Evolutionary conservation across 2,329 filamentous ascomycete species (phyloP).

Genomic region (Nannizziopsis arthrosporioides): DNA sequence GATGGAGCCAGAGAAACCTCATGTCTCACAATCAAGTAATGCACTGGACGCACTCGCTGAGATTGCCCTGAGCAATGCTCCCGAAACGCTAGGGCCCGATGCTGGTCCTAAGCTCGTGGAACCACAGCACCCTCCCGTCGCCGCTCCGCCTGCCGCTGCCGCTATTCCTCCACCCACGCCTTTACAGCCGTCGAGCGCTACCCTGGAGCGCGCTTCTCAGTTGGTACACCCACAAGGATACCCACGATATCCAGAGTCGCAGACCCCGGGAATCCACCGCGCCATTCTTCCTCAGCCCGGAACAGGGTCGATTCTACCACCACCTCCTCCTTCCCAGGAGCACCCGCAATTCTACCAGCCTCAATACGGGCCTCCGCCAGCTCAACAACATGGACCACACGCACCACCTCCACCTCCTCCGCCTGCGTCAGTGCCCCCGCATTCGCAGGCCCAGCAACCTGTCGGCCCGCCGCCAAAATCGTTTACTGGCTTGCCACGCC

Average conservation of each 20-base stretch:
- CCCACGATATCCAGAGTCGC: conserved; percentile 32
- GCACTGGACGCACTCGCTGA: conserved; percentile 30
- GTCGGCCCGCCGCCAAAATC: background rate
- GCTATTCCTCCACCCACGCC: conserved; percentile 4
- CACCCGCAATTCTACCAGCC: conserved; percentile 12
- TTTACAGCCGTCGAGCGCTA: conserved; percentile 1
- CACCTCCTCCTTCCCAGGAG: conserved; percentile 17
- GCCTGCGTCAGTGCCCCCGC: background rate
- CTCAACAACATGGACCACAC: conserved; percentile 18
- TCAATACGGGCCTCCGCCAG: conserved; percentile 17
- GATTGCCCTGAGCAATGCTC: conserved; percentile 11
- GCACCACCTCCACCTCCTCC: conserved; percentile 1
- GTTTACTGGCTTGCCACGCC: conserved; percentile 18
- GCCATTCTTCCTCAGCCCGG: conserved; percentile 24
- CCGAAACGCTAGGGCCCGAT: conserved; percentile 1
- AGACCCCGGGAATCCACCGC: conserved; percentile 24
- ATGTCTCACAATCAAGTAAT: conserved; percentile 12
- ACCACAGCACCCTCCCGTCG: background rate
- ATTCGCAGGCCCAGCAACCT: too few species aligned
- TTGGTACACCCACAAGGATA: conserved; percentile 9
- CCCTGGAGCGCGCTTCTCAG: conserved; percentile 14
- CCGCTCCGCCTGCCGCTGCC: background rate
- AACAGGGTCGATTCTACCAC: conserved; percentile 23
- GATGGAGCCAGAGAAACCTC: conserved; percentile 12
- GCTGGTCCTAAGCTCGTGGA: conserved; percentile 1